These are phyloP conservation scores for Metschnikowia chrysomelidarum DNA, from an alignment of 805 yeast genomes.

Conservation along the genomic window DNA sequence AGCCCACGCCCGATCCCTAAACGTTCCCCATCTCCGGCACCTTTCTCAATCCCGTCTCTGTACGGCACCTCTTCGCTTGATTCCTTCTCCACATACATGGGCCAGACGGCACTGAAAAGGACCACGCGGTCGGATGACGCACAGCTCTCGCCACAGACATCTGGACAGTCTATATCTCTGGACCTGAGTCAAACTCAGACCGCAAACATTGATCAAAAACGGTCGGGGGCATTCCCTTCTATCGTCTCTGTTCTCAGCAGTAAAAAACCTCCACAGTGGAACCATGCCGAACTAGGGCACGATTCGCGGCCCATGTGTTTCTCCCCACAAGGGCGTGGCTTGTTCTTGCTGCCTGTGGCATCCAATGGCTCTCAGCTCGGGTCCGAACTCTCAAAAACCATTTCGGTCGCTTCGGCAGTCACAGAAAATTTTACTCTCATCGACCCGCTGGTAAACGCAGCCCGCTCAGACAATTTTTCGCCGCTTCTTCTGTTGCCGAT, in stretches of 20 bases:
- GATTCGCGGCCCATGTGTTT: constrained; percentile 7
- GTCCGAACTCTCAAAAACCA: background rate
- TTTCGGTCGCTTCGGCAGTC: constrained; percentile 15
- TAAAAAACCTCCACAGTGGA: constrained; percentile 3
- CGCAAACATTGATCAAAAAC: too few species aligned
- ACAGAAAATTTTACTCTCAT: constrained; percentile 18
- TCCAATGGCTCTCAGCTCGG: constrained; percentile 14
- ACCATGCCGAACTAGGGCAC: constrained; percentile 1
- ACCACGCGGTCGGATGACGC: constrained; percentile 1
- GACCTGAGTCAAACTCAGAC: background rate
- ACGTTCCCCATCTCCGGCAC: background rate
- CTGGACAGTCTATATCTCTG: constrained; percentile 5
- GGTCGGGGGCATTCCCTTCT: constrained; percentile 9
- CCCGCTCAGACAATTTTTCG: constrained; percentile 14
- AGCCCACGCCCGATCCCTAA: background rate
- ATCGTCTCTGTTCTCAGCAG: constrained; percentile 15
- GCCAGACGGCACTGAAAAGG: constrained; percentile 17
- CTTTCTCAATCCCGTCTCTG: background rate
- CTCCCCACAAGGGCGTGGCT: constrained; percentile 16
- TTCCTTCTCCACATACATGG: constrained; percentile 14
- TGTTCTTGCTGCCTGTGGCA: constrained; percentile 20
- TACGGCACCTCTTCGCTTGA: constrained; percentile 3
- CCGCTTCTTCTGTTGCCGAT: constrained; percentile 45
- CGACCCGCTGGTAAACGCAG: constrained; percentile 17
- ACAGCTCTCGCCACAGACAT: constrained; percentile 14